Base-by-base conservation (phyloP, 148 eudicot genomes). In the Rhododendron mucronatum region DNA sequence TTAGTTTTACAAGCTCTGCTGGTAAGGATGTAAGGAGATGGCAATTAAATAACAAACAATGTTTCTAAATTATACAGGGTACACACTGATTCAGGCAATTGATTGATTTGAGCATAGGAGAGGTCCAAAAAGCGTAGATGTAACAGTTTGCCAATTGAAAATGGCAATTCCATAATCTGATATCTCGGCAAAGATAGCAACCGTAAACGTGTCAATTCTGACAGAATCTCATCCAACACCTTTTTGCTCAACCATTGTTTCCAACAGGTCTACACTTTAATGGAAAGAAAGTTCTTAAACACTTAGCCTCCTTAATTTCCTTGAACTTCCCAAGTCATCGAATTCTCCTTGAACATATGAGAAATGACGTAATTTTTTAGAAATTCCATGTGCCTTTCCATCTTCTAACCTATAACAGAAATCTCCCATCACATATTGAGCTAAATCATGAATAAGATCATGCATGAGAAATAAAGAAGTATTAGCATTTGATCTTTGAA, bases 381-480 rank as follows among this genome's bases (percentile, higher is more conserved):
- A 26, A 35, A 13, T 53, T 9, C 18, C 33, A 1, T 0, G 18
- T 8, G 11, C 50, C 33, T 61, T 71, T 0, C 16, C 23, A 14
- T 48, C 26, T 0, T 12, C 41, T 8, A 23, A 18, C 33, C 28
- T 37, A 3, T 16, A 63, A 55, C 37, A 18, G 51, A 86, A 48
- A 55, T 82, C 48, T 74, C 83, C 84, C 53, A 51, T 45, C 4
- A 85, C 77, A 82, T 33, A 13, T 45, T 37, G 75, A 30, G 89
- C 91, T 65, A 89, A 59, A 78, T 85, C 87, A 55, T 81, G 83
- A n/a, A 81, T 1, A 30, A 81, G 15, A 20, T 81, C 83, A 80
- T 89, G 91, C 91, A 89, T 89, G 14, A 78, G 65, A 57, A 47
- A 89, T 35, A 35, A 67, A 75, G 65, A 21, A 39, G 41, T 39